Conservation (phyloP, 495 filamentous ascomycete genomes). For the Geopyxis carbonaria region DNA sequence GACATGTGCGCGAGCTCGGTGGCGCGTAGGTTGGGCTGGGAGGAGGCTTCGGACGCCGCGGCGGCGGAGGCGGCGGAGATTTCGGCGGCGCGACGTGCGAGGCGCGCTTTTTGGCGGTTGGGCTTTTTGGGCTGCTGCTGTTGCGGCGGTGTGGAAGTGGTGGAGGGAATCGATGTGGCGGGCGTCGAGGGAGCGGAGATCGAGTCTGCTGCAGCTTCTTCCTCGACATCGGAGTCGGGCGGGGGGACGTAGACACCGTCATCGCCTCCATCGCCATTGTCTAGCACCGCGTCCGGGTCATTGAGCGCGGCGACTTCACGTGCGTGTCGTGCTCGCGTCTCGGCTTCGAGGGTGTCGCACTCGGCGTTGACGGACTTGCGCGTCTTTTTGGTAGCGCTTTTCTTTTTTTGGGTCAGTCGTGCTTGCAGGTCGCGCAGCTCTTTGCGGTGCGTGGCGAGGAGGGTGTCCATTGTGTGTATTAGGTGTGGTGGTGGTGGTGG, state of each 20-base stretch:
- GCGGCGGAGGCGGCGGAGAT: constrained; percentile 46
- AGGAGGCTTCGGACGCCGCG: constrained; percentile 57
- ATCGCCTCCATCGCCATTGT: constrained; percentile 2
- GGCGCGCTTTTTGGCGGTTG: constrained; percentile 77
- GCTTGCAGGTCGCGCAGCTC: constrained; percentile 73
- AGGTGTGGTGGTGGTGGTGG: background rate
- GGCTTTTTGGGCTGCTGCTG: constrained; percentile 44
- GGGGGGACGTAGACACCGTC: constrained; percentile 5
- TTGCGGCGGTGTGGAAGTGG: constrained; percentile 3
- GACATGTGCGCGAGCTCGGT: constrained; percentile 56
- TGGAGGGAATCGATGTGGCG: constrained; percentile 6
- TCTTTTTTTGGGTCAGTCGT: constrained; percentile 84
- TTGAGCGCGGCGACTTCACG: constrained; percentile 45
- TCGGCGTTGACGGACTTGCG: constrained; percentile 75
- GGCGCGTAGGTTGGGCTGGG: constrained; percentile 54
- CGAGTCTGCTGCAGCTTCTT: constrained; percentile 8
- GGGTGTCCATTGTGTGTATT: constrained; percentile 52
- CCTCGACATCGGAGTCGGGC: constrained; percentile 14
- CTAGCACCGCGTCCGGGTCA: constrained; percentile 16
- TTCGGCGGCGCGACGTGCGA: constrained; percentile 76
- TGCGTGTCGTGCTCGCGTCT: constrained; percentile 49
- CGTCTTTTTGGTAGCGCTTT: constrained; percentile 88
- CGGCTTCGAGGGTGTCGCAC: constrained; percentile 53
- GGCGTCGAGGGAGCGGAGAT: constrained; percentile 4
- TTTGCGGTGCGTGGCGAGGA: constrained; percentile 66